phyloP scores from a whole-genome alignment of 2,329 filamentous ascomycete species.

The Xylaria sp. region DNA sequence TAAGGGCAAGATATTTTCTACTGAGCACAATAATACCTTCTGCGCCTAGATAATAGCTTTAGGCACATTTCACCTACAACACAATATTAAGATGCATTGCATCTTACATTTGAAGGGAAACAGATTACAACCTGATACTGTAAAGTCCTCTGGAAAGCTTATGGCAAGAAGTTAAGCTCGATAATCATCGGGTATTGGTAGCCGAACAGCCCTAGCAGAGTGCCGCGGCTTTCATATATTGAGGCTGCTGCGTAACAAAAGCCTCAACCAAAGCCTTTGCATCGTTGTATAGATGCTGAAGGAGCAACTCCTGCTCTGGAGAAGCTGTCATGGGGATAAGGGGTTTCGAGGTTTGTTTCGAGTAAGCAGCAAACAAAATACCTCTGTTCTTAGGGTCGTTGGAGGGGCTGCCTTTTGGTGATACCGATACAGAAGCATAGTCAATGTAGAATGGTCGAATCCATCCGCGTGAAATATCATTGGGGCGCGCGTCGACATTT shows the following conservation, averaged over 20 bases:
- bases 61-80: neutral
- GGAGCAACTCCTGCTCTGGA: conserved; percentile 28
- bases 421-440: conserved; percentile 14
- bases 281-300: conserved; percentile 32
- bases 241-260: conserved; percentile 16
- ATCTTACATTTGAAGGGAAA: neutral
- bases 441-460: conserved; percentile 36
- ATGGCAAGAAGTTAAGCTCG: neutral
- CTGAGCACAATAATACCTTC: neutral
- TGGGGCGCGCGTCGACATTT: conserved; percentile 31
- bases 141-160: neutral
- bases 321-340: conserved; percentile 33
- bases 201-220: neutral
- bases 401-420: neutral
- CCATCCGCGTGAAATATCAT: conserved; percentile 39
- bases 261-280: conserved; percentile 33
- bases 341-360: conserved; percentile 27
- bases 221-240: neutral
- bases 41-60: neutral
- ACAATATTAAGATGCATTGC: neutral
- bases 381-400: conserved; percentile 31
- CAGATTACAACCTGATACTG: neutral
- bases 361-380: conserved; percentile 39
- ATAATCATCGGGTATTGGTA: neutral
- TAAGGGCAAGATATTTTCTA: neutral